These are phyloP conservation scores for Ploettnerulaceae sp. DNA, from an alignment of 2,329 filamentous ascomycete genomes.

Conservation along the genomic window DNA sequence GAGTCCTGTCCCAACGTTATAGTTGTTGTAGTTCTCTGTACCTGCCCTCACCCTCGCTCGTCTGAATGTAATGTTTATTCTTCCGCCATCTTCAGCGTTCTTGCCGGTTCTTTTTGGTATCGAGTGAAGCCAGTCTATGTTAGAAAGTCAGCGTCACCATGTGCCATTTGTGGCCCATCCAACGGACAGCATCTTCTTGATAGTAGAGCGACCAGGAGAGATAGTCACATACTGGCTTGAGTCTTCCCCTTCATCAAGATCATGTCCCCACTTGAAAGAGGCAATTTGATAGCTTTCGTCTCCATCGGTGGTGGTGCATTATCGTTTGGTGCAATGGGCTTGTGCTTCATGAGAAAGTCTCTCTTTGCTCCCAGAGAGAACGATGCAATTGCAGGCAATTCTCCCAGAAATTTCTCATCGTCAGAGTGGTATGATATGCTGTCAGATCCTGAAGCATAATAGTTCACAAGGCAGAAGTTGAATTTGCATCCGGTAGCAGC, in stretches of 20 bases:
- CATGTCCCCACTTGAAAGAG: constrained; percentile 68
- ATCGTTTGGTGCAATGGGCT: constrained; percentile 45
- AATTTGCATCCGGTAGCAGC: constrained; percentile 60
- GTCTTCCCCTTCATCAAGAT: constrained; percentile 70
- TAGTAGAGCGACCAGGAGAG: neutral
- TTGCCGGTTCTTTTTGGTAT: constrained; percentile 69
- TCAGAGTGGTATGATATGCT: constrained; percentile 78
- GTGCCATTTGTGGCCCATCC: too few species aligned
- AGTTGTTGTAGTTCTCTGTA: constrained; percentile 79
- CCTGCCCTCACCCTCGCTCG: constrained; percentile 65
- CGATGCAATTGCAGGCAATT: constrained; percentile 66
- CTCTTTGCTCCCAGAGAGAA: constrained; percentile 67
- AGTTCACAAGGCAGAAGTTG: constrained; percentile 80
- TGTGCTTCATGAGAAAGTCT: constrained; percentile 78
- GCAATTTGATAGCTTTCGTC: constrained; percentile 45
- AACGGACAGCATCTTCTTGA: too few species aligned
- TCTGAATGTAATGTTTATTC: constrained; percentile 76
- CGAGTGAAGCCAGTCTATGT: constrained; percentile 63
- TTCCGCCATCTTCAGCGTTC: constrained; percentile 55
- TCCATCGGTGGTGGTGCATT: constrained; percentile 25
- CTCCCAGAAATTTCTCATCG: constrained; percentile 71
- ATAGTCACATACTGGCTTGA: constrained; percentile 46
- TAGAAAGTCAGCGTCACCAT: neutral
- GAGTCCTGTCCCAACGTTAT: constrained; percentile 69
- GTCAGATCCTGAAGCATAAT: constrained; percentile 72